Base-by-base conservation (phyloP, 805 yeast genomes). In the Sugiyamaella mastotermitis region DNA sequence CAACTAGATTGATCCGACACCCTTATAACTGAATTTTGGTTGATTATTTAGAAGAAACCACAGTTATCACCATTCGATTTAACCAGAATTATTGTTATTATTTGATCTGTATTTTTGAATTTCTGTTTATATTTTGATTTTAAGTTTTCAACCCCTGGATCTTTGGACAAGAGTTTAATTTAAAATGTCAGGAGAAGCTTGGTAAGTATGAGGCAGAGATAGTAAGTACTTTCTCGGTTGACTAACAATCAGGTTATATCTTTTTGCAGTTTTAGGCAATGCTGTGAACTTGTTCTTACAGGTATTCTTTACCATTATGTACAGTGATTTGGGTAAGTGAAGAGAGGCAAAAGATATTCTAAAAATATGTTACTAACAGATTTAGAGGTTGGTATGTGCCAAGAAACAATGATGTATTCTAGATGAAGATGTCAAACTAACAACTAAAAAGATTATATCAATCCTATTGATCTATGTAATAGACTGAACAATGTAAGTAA, bases 401-500 rank as follows among this genome's bases (percentile, higher is more conserved):
- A 33, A 18, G 15, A 15, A 8, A 27, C 11, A 27, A 27, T 7
- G 31, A 6, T 7, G n/a, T 11, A 27, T 14, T 15, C 8, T n/a
- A 9, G 14, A 27, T 22, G 24, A 22, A 7, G 30, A 27, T 23
- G 11, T n/a, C 10, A 23, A 23, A 10, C 26, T 10, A n/a, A 10
- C 18, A 30, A 17, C 42, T 34, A 20, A 24, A 80, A 88, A 57
- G 98, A 92, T 64, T 92, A 90, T 71, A 88, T 90, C 67, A 92
- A 90, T 63, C 97, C 97, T 41, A 86, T 90, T 60, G 97, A 90
- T 65, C 72, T 92, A 53, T 92, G 98, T 68, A 85, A 85, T 67
- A 81, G 84, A 56, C 76, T 92, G 59, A 92, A 92, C 71, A 79
- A 51, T 26, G 56, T 53, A 38, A 43, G 56, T 40, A 17, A n/a